Percentiles rank a stretch among this genome's conserved stretches.
These are phyloP conservation scores for Linnemannia hyalina DNA, from an alignment of 192 early-diverging fungal species.

Conservation along the genomic window DNA sequence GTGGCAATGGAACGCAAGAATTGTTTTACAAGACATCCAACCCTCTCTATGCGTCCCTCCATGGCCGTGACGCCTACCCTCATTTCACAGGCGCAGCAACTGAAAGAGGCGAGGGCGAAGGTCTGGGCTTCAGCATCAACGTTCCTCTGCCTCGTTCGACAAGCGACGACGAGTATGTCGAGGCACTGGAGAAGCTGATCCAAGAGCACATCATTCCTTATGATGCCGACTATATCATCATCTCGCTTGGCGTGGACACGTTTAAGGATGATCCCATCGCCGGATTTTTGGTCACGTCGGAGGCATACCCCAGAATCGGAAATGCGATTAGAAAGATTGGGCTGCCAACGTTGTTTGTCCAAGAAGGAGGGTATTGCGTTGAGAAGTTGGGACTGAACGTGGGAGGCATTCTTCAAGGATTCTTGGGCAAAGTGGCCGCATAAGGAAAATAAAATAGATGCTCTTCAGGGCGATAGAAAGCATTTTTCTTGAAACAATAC, in stretches of 20 bases:
- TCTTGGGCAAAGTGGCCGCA: slow-evolving; percentile 19
- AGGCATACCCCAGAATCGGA: slow-evolving; percentile 52
- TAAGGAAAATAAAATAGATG: no score
- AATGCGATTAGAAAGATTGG: slow-evolving; percentile 34
- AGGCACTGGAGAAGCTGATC: slow-evolving; percentile 53
- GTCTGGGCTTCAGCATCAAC: slow-evolving; percentile 74
- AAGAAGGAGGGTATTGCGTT: slow-evolving; percentile 63
- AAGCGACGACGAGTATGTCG: slow-evolving; percentile 66
- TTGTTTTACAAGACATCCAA: slow-evolving; percentile 63
- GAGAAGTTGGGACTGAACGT: slow-evolving; percentile 58
- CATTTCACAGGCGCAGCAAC: slow-evolving; percentile 66
- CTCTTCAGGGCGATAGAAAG: no score
- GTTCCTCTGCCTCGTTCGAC: slow-evolving; percentile 65
- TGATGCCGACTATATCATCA: slow-evolving; percentile 65
- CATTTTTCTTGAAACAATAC: no score
- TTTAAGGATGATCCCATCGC: slow-evolving; percentile 62
- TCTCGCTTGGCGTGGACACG: slow-evolving; percentile 75
- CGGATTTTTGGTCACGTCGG: slow-evolving; percentile 42
- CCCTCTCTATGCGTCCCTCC: slow-evolving; percentile 71
- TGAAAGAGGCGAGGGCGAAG: slow-evolving; percentile 68
- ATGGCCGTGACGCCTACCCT: slow-evolving; percentile 68
- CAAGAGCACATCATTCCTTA: slow-evolving; percentile 54
- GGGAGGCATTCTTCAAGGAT: slow-evolving; percentile 56
- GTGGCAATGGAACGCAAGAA: slow-evolving; percentile 65
- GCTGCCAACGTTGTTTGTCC: slow-evolving; percentile 59